Conservation (phyloP, 1,284 basidiomycete genomes). For the Fomitopsis schrenkii region DNA sequence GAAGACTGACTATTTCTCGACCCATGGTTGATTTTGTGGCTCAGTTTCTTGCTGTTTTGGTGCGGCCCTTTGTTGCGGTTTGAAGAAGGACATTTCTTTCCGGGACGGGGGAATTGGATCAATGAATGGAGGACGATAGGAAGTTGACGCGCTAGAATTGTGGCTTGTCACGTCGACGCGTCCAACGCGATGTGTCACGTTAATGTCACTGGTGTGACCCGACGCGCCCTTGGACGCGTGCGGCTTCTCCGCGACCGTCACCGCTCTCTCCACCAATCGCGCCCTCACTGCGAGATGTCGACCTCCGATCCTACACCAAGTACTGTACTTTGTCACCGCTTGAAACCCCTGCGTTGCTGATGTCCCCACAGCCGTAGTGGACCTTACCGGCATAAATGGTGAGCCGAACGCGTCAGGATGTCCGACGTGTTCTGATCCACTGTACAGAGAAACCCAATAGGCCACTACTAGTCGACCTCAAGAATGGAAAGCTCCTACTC, state of each 20-base stretch:
- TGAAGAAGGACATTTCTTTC: slow-evolving; percentile 49
- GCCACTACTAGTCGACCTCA: slow-evolving; percentile 52
- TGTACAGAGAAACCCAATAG: slow-evolving; percentile 32
- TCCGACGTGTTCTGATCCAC: background rate
- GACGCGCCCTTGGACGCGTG: slow-evolving; percentile 13
- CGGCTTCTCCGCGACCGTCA: background rate
- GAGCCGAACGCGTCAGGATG: background rate
- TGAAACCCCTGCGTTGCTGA: background rate
- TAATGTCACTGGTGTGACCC: slow-evolving; percentile 15
- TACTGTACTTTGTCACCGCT: background rate
- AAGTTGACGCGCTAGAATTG: background rate
- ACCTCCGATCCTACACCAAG: background rate
- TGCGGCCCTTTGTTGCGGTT: slow-evolving; percentile 37
- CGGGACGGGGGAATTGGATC: background rate
- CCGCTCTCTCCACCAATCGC: background rate
- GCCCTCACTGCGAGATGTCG: background rate
- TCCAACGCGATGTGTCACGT: slow-evolving; percentile 19
- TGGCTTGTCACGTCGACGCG: slow-evolving; percentile 4
- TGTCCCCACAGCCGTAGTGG: background rate
- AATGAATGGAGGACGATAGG: background rate
- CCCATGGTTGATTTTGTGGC: slow-evolving; percentile 86
- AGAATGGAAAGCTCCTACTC: slow-evolving; percentile 72
- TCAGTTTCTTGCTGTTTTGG: slow-evolving; percentile 43
- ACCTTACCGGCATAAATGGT: background rate
- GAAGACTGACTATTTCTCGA: slow-evolving; percentile 85